phyloP scores from a whole-genome alignment of 805 yeast species.

The Lipomyces spencermartinsiae region DNA sequence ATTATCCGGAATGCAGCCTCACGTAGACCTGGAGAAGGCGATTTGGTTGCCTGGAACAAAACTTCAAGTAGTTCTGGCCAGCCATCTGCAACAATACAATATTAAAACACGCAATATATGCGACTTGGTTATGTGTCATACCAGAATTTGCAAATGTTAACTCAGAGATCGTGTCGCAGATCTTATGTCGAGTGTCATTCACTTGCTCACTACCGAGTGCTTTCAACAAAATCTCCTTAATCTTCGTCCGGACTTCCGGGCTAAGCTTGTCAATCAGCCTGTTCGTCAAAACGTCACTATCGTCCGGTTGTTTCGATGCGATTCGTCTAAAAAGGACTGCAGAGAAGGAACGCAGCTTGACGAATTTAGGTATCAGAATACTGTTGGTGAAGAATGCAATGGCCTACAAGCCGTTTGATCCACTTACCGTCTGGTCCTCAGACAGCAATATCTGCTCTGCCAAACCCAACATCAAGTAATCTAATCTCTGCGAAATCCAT shows the following conservation, averaged over 20 bases:
- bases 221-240: constrained; percentile 67
- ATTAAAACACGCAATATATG: neutral
- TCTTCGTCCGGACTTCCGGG: constrained; percentile 62
- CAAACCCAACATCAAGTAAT: constrained; percentile 72
- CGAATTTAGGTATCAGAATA: neutral
- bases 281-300: constrained; percentile 63
- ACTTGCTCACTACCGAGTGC: constrained; percentile 75
- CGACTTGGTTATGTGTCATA: constrained; percentile 38
- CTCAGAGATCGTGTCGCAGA: constrained; percentile 94
- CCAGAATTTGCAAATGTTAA: constrained; percentile 58
- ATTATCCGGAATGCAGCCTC: constrained; percentile 92
- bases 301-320: constrained; percentile 71
- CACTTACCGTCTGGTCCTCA: constrained; percentile 65
- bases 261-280: constrained; percentile 77
- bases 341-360: constrained; percentile 61
- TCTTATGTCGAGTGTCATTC: constrained; percentile 83
- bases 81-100: constrained; percentile 48
- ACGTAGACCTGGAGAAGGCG: constrained; percentile 70
- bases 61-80: constrained; percentile 87
- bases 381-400: neutral
- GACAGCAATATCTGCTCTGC: constrained; percentile 72
- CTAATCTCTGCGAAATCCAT: constrained; percentile 79
- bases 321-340: constrained; percentile 90
- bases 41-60: constrained; percentile 65
- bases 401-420: neutral